Base-by-base conservation (phyloP, 208 protist genomes). In the Crithidia acanthocephali region DNA sequence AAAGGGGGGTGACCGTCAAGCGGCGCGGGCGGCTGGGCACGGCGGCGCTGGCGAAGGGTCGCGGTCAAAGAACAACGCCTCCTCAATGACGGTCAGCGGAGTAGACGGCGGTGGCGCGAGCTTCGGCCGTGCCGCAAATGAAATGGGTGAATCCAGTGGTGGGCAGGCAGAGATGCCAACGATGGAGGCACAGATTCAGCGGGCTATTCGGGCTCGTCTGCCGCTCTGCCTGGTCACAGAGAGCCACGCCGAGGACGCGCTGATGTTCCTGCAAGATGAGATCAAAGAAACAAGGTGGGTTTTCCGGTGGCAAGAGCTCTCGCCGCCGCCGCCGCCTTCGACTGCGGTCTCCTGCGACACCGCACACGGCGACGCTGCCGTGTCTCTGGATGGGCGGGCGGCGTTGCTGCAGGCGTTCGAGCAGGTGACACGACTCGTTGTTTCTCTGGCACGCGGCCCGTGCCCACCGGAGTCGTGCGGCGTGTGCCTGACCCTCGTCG, bases 221-320 rank as follows among this genome's bases (percentile, higher is more conserved):
- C 69, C 75, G 6, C 53, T 81, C 13, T 81, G 75, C 69, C n/a
- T 81, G 10, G 30, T 78, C 25, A 22, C 69, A 1, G 56, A 65
- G 40, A 42, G 56, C n/a, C 23, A 61, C n/a, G 45, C 65, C n/a
- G 71, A 56, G 16, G 42, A 33, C 15, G 56, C 71, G 6, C 51
- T 82, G 4, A 53, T 59, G 45, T 70, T 60, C 35, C 20, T 78
- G 25, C 71, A 68, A 25, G 61, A 66, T 20, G 66, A 82, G 23
- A 64, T 58, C 16, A 33, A 28, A 20, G 64, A 68, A 32, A 66
- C 65, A 2, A 59, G 55, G 35, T 74, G 74, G 35, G 16, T 8
- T 23, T 72, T 77, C 27, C 35, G 61, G 0, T 78, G 76, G 66
- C 51, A 50, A 5, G 76, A 76, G 35, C 28, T 78, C n/a, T n/a